A percentile compares a stretch with the other conserved stretches of the same genome.
phyloP scores from a whole-genome alignment of 1,284 basidiomycete genomes.

The Phylloboletellus chloephorus region DNA sequence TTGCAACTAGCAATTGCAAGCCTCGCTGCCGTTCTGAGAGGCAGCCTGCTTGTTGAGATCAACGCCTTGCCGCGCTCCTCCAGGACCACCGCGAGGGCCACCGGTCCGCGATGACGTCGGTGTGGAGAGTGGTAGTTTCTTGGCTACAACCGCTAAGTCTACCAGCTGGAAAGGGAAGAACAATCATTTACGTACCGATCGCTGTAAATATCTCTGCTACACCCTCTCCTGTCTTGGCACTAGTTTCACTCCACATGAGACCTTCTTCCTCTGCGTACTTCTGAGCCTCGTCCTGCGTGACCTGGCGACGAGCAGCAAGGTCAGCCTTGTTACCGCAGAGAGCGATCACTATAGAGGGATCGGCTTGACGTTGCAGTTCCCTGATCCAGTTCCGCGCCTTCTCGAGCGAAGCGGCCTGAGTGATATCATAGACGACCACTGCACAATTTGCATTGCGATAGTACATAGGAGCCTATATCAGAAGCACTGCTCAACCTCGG shows the following conservation, averaged over 20 bases:
- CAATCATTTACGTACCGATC: conserved; percentile 52
- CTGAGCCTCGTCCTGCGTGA: conserved; percentile 81
- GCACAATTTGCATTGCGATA: conserved; percentile 87
- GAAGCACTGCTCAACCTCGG: conserved; percentile 4
- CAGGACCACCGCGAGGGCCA: conserved; percentile 39
- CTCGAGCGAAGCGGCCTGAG: conserved; percentile 82
- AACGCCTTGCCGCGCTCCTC: conserved; percentile 54
- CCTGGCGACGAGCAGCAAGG: conserved; percentile 75
- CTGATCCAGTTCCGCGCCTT: conserved; percentile 97
- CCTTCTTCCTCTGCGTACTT: conserved; percentile 94
- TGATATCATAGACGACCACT: conserved; percentile 85
- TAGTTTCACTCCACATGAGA: conserved; percentile 93
- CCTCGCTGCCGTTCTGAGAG: conserved; percentile 48
- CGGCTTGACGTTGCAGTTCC: conserved; percentile 94
- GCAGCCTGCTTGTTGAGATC: conserved; percentile 66
- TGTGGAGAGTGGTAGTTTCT: conserved; percentile 75
- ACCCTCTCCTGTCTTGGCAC: conserved; percentile 90
- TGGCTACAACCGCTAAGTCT: conserved; percentile 45
- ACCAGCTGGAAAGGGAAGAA: not conserved
- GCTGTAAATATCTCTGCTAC: conserved; percentile 86
- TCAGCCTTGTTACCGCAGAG: conserved; percentile 96
- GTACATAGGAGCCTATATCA: conserved; percentile 80
- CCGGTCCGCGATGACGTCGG: conserved; percentile 56
- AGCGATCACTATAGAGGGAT: conserved; percentile 93
- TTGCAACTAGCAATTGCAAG: conserved; percentile 64